Evolutionary conservation across 306 rosid species (phyloP), one percentile per base, ranked within the genome.

Genomic region (Cicer yamashitae): DNA sequence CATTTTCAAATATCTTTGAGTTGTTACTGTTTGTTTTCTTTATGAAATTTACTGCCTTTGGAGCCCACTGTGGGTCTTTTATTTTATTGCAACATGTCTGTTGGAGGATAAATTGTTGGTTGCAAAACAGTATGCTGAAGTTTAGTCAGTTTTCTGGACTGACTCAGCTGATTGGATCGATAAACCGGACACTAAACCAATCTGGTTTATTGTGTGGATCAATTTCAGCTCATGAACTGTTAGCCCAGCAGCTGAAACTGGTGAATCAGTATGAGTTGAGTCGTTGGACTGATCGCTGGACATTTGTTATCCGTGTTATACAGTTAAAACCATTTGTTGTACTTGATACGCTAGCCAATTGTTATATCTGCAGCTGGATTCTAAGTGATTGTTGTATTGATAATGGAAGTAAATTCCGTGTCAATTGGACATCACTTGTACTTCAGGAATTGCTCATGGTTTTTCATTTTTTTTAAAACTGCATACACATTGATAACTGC

Each of bases 11-110:
- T 67, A 44, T 45, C 43, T 60, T 22, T 48, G n/a, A 51, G 47
- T 59, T 63, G 64, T 46, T 46, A 11, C 61, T 80, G 53, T 37
- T 51, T 71, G 50, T 34, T 46, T 76, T 70, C 50, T 46, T n/a
- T 76, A 10, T 18, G 61, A 40, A 22, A 56, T 47, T 44, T n/a
- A 10, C 17, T 9, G 44, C 43, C 39, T 74, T 43, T 18, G 17
- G 76, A 65, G 40, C 15, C n/a, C 50, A 41, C 10, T 6, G 14
- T 37, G 20, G 38, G n/a, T 81, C 48, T 54, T 41, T 15, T 77
- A 74, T 51, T 39, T 74, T 52, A 61, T 60, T 52, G 60, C 70
- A 66, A 39, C 63, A 41, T 82, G 22, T 34, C 3, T 7, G 71
- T 50, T 25, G 64, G 67, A 46, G 40, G 68, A 67, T 43, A 65